Base-by-base conservation (phyloP, 768 basidiomycete species). In the Naganishia friedmannii region DNA sequence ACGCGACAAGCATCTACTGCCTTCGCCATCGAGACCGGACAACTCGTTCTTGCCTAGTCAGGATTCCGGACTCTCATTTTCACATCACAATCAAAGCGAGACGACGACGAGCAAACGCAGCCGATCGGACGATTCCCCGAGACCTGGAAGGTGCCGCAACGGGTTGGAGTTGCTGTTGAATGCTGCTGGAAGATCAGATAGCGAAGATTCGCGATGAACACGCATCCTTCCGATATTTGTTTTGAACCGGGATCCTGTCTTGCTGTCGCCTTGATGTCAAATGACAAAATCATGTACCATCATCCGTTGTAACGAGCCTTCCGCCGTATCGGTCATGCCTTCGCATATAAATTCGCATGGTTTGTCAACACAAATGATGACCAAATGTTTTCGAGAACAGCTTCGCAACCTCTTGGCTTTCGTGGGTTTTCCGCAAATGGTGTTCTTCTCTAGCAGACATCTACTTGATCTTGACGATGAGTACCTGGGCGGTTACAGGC, bases 131-230 rank as follows among this genome's bases (percentile, higher is more conserved):
- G 32, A 26, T n/a, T 45, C 17, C n/a, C 39, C 32, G 23, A 42
- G 28, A 15, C 65, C 26, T 8, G 32, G 37, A 32, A 58, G 68
- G 31, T 46, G 31, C 29, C 45, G 32, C 2, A 65, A 70, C 39
- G 69, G 69, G 4, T 29, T 70, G 48, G 69, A 70, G 53, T 53
- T 70, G 69, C 34, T 70, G 48, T 54, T 70, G 54, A 70, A 70
- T n/a, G 69, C 69, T 28, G 42, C 54, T n/a, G 68, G 58, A 57
- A 60, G 60, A 42, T 42, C 60, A 9, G 42, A 63, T 63, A 63
- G 39, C 32, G n/a, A 37, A 26, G 37, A 26, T 1, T 23, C 39
- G 42, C 42, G 32, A 63, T 45, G 12, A 26, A 8, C 10, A 45
- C 1, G 37, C 21, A 2, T 42, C 8, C 12, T 26, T n/a, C 12